A percentile compares a stretch with the other conserved stretches of the same genome.
These are phyloP conservation scores for Eimeria mitis DNA, from an alignment of 169 alveolate species.

Conservation along the genomic window DNA sequence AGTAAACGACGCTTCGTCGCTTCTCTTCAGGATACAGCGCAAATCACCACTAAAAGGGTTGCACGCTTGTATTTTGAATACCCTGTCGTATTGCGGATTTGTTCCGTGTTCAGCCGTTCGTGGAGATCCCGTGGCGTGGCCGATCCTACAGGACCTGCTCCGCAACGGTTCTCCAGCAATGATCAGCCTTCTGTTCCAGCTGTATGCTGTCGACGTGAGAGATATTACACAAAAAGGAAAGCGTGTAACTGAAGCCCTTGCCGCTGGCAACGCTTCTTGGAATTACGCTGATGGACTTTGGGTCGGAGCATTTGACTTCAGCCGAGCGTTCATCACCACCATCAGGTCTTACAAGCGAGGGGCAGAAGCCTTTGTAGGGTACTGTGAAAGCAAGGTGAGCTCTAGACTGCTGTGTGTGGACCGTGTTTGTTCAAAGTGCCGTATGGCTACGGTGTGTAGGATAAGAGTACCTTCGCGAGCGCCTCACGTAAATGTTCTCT, in stretches of 20 bases:
- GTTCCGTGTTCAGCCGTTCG: slow-evolving; percentile 42
- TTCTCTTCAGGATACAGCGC: neutral
- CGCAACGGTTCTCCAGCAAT: slow-evolving; percentile 49
- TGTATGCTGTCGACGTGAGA: slow-evolving; percentile 60
- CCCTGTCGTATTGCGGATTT: neutral
- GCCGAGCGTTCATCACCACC: slow-evolving; percentile 38
- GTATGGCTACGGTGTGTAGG: neutral
- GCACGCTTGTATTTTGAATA: neutral
- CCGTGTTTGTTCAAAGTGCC: neutral
- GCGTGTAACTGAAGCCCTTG: slow-evolving; percentile 47
- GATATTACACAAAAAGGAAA: slow-evolving; percentile 55
- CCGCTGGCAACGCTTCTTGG: slow-evolving; percentile 77
- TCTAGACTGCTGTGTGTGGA: neutral
- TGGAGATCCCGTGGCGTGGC: slow-evolving; percentile 61
- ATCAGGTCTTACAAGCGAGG: slow-evolving; percentile 6
- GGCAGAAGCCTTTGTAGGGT: slow-evolving; percentile 53
- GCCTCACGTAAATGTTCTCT: neutral
- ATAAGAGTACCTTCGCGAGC: neutral
- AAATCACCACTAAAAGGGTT: neutral
- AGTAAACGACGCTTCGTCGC: neutral
- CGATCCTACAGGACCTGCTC: slow-evolving; percentile 63
- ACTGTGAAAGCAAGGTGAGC: slow-evolving; percentile 38
- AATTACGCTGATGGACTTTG: slow-evolving; percentile 73
- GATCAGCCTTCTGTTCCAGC: slow-evolving; percentile 79
- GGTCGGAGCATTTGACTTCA: slow-evolving; percentile 73